A percentile compares a stretch with the other conserved stretches of the same genome.
These are phyloP conservation scores for Silene vulgaris DNA, from an alignment of 179 eudicot species.

Conservation along the genomic window DNA sequence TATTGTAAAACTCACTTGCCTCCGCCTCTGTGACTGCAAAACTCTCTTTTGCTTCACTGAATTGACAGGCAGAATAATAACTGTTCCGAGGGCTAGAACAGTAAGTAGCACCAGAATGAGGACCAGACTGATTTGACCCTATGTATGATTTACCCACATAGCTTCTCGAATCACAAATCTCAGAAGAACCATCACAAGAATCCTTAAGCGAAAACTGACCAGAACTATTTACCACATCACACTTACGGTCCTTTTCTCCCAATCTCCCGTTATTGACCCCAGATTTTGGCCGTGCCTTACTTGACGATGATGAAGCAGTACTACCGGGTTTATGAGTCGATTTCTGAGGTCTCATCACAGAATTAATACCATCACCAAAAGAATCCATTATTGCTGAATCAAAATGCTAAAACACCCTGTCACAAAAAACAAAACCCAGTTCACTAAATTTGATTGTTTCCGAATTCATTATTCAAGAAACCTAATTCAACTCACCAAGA, in stretches of 20 bases:
- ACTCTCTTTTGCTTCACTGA: constrained; percentile 2
- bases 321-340: neutral
- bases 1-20: neutral
- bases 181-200: neutral
- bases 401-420: constrained; percentile 2
- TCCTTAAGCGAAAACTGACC: neutral
- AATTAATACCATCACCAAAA: neutral
- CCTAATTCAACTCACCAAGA: constrained; percentile 3
- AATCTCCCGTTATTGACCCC: neutral
- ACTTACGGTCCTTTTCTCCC: neutral
- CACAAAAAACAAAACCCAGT: neutral
- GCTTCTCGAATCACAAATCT: constrained; percentile 2
- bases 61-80: neutral
- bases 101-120: neutral
- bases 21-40: neutral
- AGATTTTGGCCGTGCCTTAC: neutral
- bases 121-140: neutral
- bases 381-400: neutral
- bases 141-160: neutral
- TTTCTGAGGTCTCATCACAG: neutral
- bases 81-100: neutral
- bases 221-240: neutral
- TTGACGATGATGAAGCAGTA: neutral
- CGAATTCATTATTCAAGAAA: neutral
- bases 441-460: too few species aligned